Evolutionary conservation across 495 filamentous ascomycete genomes (phyloP), one percentile per base, ranked within the genome.

Genomic region (Trypethelium eluteriae): DNA sequence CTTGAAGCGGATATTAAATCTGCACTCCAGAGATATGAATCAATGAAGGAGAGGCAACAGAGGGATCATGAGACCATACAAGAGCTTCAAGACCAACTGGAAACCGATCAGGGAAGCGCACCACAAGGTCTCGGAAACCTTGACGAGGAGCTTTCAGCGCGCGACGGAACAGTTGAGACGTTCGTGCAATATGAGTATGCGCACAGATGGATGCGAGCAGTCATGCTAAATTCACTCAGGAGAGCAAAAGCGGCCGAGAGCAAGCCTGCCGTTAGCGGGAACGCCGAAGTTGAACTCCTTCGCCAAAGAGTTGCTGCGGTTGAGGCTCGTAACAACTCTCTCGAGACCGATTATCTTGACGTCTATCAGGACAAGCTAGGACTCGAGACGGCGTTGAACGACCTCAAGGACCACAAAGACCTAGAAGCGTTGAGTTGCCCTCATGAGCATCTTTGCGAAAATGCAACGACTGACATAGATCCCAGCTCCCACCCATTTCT

Each of bases 1-100:
- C 74, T 87, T 14, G 83, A 87, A 68, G 77, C 83, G 67, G 84
- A 88, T 64, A 84, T 85, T 63, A 79, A 83, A 32, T 76, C 80
- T n/a, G 77, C 86, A 0, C 76, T 78, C 10, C 81, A 85, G 65
- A 80, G 82, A 53, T 77, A 83, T 0, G 76, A 84, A 59, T 79
- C 79, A 62, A 79, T 81, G 2, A 78, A 82, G 63, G 84, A 88
- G 64, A 77, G 84, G 50, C 81, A 83, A 64, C 77, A 81, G 39
- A 78, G 81, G 66, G 82, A 85, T 50, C 78, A 84, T 66, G 81
- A 84, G 12, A 67, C 80, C 59, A 81, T 85, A 36, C 78, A 78
- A 66, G 84, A 86, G 64, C 77, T 86, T 9, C 78, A 83, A 64
- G 79, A 82, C 18, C 76, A 80, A 39, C 75, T 85, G 35, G 79